Conservation (phyloP, 2,329 filamentous ascomycete genomes). For the Lecanicillium sp. region DNA sequence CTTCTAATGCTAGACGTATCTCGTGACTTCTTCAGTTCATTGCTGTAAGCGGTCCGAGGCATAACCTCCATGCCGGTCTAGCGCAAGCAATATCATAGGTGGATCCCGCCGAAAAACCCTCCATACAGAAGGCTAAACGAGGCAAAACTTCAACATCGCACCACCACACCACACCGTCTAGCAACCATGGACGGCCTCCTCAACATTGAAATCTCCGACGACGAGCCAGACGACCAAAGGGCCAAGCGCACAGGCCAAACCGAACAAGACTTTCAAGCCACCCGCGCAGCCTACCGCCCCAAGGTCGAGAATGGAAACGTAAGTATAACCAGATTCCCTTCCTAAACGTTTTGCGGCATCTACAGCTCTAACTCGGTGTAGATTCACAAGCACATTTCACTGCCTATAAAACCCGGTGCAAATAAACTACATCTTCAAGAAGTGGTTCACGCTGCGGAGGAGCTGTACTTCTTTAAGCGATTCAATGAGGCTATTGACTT, state of each 20-base stretch:
- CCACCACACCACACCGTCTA: too few relatives aligned
- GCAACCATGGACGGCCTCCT: constrained; percentile 17
- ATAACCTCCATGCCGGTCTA: too few relatives aligned
- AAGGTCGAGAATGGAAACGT: constrained; percentile 50
- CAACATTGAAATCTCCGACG: constrained; percentile 22
- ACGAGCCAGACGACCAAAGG: constrained; percentile 23
- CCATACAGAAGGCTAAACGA: too few relatives aligned
- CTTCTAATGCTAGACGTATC: too few relatives aligned
- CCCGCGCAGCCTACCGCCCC: constrained; percentile 34
- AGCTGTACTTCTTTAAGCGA: constrained; percentile 45
- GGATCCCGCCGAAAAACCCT: too few relatives aligned
- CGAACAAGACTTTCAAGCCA: constrained; percentile 38
- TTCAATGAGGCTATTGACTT: constrained; percentile 38
- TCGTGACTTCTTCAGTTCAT: too few relatives aligned
- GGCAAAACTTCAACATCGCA: too few relatives aligned
- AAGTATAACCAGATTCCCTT: constrained; percentile 13
- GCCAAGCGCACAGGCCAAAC: constrained; percentile 34
- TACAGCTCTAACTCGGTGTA: constrained; percentile 14
- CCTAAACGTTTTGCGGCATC: background rate
- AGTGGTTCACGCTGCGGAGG: constrained; percentile 47
- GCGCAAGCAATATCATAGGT: too few relatives aligned
- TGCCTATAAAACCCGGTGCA: constrained; percentile 29
- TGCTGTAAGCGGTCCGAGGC: too few relatives aligned
- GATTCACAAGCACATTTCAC: constrained; percentile 33
- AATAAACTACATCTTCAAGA: constrained; percentile 41